Conservation (phyloP, 495 filamentous ascomycete genomes). For the Elasticomyces elasticus region DNA sequence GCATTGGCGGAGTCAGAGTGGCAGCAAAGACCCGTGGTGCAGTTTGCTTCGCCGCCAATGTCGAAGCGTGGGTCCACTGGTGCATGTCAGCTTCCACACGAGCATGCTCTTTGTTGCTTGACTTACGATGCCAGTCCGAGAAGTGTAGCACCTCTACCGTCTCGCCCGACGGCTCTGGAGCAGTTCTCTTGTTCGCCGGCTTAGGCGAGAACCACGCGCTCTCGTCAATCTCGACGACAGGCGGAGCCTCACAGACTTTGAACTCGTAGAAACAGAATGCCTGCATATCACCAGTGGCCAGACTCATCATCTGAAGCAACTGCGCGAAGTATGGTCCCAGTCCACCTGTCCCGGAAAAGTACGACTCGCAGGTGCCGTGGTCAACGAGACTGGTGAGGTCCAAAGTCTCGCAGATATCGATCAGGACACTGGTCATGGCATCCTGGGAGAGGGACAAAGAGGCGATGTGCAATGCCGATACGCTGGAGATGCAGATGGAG, state of each 20-base stretch:
- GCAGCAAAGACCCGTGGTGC: slow-evolving; percentile 14
- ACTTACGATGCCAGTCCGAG: slow-evolving; percentile 11
- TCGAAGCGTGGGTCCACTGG: slow-evolving; percentile 15
- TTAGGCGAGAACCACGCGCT: slow-evolving; percentile 17
- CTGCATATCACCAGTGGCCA: slow-evolving; percentile 23
- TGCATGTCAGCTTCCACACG: not conserved
- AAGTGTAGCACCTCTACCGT: slow-evolving; percentile 13
- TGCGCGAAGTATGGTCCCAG: slow-evolving; percentile 24
- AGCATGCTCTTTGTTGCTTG: not conserved
- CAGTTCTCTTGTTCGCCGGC: slow-evolving; percentile 6
- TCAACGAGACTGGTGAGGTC: not conserved
- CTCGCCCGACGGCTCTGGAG: slow-evolving; percentile 6
- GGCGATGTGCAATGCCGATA: slow-evolving; percentile 23
- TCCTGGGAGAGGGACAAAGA: slow-evolving; percentile 18
- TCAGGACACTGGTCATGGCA: slow-evolving; percentile 19
- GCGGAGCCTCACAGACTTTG: slow-evolving; percentile 13
- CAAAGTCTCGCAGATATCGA: slow-evolving; percentile 17
- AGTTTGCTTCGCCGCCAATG: slow-evolving; percentile 15
- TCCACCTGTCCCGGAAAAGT: slow-evolving; percentile 11
- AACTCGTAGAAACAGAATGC: slow-evolving; percentile 24
- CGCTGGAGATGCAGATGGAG: slow-evolving; percentile 18
- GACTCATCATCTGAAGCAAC: slow-evolving; percentile 20
- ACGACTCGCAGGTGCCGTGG: not conserved
- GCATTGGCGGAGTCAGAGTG: slow-evolving; percentile 21
- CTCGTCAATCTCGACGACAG: slow-evolving; percentile 22